phyloP scores from a whole-genome alignment of 768 basidiomycete genomes.

The Pisolithus microcarpus region DNA sequence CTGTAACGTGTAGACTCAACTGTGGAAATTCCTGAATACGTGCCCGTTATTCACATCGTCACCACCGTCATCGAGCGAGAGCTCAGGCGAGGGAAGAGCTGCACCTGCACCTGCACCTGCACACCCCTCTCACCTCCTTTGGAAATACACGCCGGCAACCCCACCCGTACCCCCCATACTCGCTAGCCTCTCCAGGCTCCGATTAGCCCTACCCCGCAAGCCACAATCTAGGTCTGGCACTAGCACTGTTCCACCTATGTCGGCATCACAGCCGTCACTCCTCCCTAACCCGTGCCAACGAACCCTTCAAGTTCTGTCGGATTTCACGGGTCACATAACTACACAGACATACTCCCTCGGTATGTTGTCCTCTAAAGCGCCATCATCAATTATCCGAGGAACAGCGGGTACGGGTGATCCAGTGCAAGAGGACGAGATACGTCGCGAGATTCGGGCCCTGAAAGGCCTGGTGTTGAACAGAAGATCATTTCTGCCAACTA shows the following conservation, averaged over 20 bases:
- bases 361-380: neutral
- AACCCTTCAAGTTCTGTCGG: constrained; percentile 57
- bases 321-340: constrained; percentile 75
- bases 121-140: constrained; percentile 25
- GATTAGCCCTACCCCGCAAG: constrained; percentile 14
- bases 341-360: constrained; percentile 53
- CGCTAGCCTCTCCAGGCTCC: constrained; percentile 14
- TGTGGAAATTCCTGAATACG: constrained; percentile 56
- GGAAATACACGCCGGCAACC: constrained; percentile 33
- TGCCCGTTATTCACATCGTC: constrained; percentile 43
- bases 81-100: no score
- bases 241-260: constrained; percentile 4
- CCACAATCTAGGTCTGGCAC: constrained; percentile 2
- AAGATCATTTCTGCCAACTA: constrained; percentile 30
- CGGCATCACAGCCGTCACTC: neutral
- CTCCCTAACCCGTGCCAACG: constrained; percentile 42
- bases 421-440: constrained; percentile 59
- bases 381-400: constrained; percentile 10
- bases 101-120: neutral
- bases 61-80: constrained; percentile 5
- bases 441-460: constrained; percentile 66
- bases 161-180: constrained; percentile 24
- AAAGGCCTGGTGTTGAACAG: constrained; percentile 76
- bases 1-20: constrained; percentile 28
- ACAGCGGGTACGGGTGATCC: constrained; percentile 15